Evolutionary conservation across 495 filamentous ascomycete genomes (phyloP).

Genomic region (Cudoniella acicularis): DNA sequence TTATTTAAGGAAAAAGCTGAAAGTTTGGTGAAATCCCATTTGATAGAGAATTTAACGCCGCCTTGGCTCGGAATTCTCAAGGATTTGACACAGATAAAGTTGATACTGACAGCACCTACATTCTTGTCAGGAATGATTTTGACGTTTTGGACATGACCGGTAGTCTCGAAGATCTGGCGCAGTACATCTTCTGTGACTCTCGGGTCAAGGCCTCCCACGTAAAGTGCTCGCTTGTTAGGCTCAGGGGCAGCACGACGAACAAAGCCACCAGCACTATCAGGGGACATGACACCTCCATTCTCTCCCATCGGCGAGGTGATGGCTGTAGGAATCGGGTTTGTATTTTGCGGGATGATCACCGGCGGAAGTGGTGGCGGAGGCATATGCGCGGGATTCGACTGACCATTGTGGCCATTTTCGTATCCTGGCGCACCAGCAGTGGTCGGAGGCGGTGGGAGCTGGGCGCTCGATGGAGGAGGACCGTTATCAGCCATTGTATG

Average conservation of each 20-base stretch:
- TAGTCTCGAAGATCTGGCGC: slow-evolving; percentile 98
- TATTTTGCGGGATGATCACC: slow-evolving; percentile 92
- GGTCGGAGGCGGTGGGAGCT: slow-evolving; percentile 61
- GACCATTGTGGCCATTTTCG: slow-evolving; percentile 61
- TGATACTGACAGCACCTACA: slow-evolving; percentile 57
- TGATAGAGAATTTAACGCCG: slow-evolving; percentile 20
- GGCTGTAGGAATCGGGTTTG: slow-evolving; percentile 90
- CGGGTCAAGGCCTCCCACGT: slow-evolving; percentile 93
- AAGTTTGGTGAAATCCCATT: slow-evolving; percentile 8
- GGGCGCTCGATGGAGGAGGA: slow-evolving; percentile 47
- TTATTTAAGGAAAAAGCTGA: slow-evolving; percentile 5
- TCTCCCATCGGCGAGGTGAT: slow-evolving; percentile 81
- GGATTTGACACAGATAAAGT: slow-evolving; percentile 21
- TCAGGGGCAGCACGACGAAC: slow-evolving; percentile 92
- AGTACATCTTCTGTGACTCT: slow-evolving; percentile 95
- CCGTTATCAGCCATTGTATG: slow-evolving; percentile 65
- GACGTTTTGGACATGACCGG: slow-evolving; percentile 94
- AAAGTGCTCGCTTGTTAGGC: slow-evolving; percentile 96
- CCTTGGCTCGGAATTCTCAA: slow-evolving; percentile 18
- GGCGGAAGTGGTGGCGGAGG: slow-evolving; percentile 87
- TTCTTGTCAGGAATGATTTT: slow-evolving; percentile 99
- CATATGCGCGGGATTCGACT: slow-evolving; percentile 70
- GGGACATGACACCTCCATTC: slow-evolving; percentile 70
- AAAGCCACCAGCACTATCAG: slow-evolving; percentile 72
- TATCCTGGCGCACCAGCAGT: slow-evolving; percentile 68